Conservation (phyloP, 2,329 filamentous ascomycete species). For the Pezicula radicicola region DNA sequence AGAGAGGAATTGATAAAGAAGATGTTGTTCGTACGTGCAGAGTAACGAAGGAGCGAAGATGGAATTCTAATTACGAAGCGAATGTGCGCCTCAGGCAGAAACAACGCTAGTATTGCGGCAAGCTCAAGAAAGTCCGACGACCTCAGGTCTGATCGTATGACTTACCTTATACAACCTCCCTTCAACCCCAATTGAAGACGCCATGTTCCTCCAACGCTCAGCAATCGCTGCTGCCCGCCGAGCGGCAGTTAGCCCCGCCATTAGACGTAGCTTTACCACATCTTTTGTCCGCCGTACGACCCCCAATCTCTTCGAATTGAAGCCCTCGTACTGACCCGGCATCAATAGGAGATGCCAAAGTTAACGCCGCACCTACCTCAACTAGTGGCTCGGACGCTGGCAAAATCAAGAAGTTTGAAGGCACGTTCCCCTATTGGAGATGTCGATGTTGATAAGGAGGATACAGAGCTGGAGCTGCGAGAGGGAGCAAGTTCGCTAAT, state of each 20-base stretch:
- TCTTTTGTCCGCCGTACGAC: conserved; percentile 59
- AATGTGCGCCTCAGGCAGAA: no score
- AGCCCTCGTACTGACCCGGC: conserved; percentile 7
- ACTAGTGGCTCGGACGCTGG: conserved; percentile 14
- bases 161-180: not conserved
- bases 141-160: not conserved
- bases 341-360: conserved; percentile 20
- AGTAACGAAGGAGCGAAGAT: no score
- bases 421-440: conserved; percentile 13
- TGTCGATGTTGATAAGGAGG: not conserved
- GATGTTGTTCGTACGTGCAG: no score
- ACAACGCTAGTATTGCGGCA: no score
- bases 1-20: no score
- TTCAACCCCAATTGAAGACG: conserved; percentile 25
- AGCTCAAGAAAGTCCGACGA: no score
- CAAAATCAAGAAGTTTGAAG: conserved; percentile 31
- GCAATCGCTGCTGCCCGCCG: conserved; percentile 59
- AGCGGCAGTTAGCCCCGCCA: conserved; percentile 48
- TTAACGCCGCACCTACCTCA: conserved; percentile 9
- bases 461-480: not conserved
- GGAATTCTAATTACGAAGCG: no score
- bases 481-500: not conserved
- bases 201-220: conserved; percentile 65
- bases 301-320: conserved; percentile 22
- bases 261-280: conserved; percentile 58